Evolutionary conservation across 352 stramenopile genomes (phyloP), one percentile per base, ranked within the genome.

Genomic region (Thalassiosira livingstoniorum): DNA sequence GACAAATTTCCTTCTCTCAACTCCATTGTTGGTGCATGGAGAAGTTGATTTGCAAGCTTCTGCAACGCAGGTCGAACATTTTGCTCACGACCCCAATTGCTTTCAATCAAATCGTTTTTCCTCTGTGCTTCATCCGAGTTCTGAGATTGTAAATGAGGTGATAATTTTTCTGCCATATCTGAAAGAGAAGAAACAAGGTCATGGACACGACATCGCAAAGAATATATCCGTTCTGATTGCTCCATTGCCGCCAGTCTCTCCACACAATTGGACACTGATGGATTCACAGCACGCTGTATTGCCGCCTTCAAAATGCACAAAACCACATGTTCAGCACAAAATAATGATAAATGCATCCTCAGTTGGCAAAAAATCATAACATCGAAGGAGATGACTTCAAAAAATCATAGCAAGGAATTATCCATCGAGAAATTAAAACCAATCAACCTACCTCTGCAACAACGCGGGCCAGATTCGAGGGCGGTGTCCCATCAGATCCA

Each of bases 21-120:
- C 13, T 78, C 31, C 51, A 91, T 80, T 15, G 79, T 91, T 42
- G 85, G 85, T 31, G 60, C 37, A 69, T 91, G 85, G 11, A 91
- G 67, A 39, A 87, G 32, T 76, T 70, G 60, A 47, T 84, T 78
- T 35, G 80, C 72, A 23, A 67, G 42, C 42, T 77, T 80, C 60
- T 42, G n/a, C 43, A 87, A 64, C n/a, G 4, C 29, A 18, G 4
- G 51, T n/a, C 23, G 11, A 4, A 23, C 15, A 5, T 18, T 18
- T 7, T 5, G 3, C 37, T 63, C 37, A 18, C 37, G 7, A 23
- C 10, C 21, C 4, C 10, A 27, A 58, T 58, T 58, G 11, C 7
- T 58, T 5, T 27, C 47, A n/a, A 23, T 27, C 4, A 7, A 29
- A 27, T 7, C 25, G 5, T 10, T 7, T 29, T 7, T 25, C 29